phyloP scores from a whole-genome alignment of 805 yeast genomes.

The Teunomyces lycoperdinae region DNA sequence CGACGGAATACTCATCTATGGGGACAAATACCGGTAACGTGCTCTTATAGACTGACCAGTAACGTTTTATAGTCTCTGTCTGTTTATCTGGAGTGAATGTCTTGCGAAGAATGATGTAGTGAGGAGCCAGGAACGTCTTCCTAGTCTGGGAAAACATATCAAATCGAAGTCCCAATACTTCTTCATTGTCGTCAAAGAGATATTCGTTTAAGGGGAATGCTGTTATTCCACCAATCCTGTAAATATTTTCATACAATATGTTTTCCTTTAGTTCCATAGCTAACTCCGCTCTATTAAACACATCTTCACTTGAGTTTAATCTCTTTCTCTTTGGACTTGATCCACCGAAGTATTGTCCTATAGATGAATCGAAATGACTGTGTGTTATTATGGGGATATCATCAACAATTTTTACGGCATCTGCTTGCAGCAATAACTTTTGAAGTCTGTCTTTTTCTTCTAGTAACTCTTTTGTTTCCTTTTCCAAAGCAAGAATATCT shows the following conservation, averaged over 20 bases:
- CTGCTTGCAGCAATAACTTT: background rate
- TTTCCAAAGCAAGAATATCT: slow-evolving; percentile 18
- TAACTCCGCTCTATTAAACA: slow-evolving; percentile 1
- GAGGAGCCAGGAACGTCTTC: slow-evolving; percentile 35
- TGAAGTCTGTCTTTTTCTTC: slow-evolving; percentile 2
- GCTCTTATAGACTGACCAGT: slow-evolving; percentile 34
- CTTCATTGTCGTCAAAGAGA: slow-evolving; percentile 24
- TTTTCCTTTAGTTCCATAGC: slow-evolving; percentile 21
- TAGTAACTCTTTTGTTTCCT: slow-evolving; percentile 16
- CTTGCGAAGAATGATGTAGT: slow-evolving; percentile 44
- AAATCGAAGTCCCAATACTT: slow-evolving; percentile 48
- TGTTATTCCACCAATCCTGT: slow-evolving; percentile 49
- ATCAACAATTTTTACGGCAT: background rate
- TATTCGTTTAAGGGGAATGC: slow-evolving; percentile 47
- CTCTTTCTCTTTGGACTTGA: background rate
- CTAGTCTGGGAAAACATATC: slow-evolving; percentile 35
- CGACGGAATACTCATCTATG: slow-evolving; percentile 13
- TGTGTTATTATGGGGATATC: slow-evolving; percentile 21
- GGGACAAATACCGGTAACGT: slow-evolving; percentile 36
- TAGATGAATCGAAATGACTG: slow-evolving; percentile 28
- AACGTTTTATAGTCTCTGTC: slow-evolving; percentile 4
- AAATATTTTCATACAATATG: slow-evolving; percentile 45
- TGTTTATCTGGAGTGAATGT: slow-evolving; percentile 1
- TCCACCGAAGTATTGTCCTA: slow-evolving; percentile 19
- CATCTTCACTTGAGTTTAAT: background rate